phyloP scores from a whole-genome alignment of 345 rosid species.

The Hirschfeldia incana region DNA sequence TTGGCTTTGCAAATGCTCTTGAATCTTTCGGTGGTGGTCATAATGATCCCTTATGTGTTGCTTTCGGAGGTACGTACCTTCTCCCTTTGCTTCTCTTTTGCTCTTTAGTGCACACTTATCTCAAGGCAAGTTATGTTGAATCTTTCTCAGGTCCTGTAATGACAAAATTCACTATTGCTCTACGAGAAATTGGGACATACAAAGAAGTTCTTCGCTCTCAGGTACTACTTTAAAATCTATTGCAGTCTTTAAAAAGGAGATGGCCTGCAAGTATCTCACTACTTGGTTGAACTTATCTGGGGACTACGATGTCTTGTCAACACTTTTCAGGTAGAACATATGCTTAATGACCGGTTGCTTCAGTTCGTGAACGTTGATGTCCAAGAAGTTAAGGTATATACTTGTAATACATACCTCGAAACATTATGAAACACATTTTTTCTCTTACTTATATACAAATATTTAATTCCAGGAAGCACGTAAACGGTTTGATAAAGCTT shows the following conservation, averaged over 20 bases:
- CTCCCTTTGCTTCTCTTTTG: not conserved
- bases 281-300: not conserved
- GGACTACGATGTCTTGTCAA: conserved; percentile 11
- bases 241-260: not conserved
- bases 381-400: conserved; percentile 65
- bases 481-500: conserved; percentile 77
- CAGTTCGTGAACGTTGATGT: conserved; percentile 58
- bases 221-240: conserved; percentile 46
- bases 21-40: conserved; percentile 73
- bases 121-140: not conserved
- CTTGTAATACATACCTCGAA: not conserved
- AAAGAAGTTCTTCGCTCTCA: conserved; percentile 78
- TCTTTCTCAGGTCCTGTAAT: conserved; percentile 60
- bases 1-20: conserved; percentile 67
- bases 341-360: conserved; percentile 60
- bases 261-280: not conserved
- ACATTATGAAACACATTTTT: too few species aligned
- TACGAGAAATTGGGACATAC: conserved; percentile 72
- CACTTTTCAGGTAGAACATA: conserved; percentile 59
- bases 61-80: conserved; percentile 58
- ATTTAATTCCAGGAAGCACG: conserved; percentile 61
- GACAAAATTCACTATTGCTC: conserved; percentile 70
- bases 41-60: conserved; percentile 67
- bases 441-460: not conserved
- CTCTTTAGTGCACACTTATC: not conserved